Evolutionary conservation across 192 early-diverging fungal species (phyloP), one percentile per base, ranked within the genome.

Genomic region (Paraglomus brasilianum): DNA sequence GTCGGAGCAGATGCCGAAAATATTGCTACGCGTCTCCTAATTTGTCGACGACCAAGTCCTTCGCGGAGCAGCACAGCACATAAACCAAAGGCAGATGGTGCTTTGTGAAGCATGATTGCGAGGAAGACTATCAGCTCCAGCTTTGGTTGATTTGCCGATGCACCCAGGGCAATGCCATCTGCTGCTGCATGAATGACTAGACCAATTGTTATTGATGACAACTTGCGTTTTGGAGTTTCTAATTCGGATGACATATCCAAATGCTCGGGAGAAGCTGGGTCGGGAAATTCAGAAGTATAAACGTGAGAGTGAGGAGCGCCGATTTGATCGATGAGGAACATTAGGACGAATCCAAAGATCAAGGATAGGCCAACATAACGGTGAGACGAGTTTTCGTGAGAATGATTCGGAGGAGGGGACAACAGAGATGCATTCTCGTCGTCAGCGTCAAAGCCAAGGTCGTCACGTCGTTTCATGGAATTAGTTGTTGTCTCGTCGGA

Each of bases 101-200:
- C 94, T 78, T 98, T 98, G 83, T 98, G 96, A 36, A 98, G 78
- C 84, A 96, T 91, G 66, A 98, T 93, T 5, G 96, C 96, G 17
- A 98, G 55, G 72, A 96, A 98, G 19, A 98, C 91, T 9, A 98
- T 88, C 19, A 88, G 78, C 4, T 87, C 86, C 15, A 86, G 74
- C 21, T 85, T 78, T 8, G 83, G 80, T 45, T 82, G 75, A 0
- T 87, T 85, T 0, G 91, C 89, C 0, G 93, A 92, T 0, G 96
- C 94, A 8, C 96, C 96, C 17, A 98, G 74, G 0, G 96, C 96
- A 59, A 98, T 89, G 3, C 96, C 96, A 74, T 98, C 96, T 1
- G 94, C 94, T 10, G 93, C 93, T 5, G 93, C 92, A 78, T 98
- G 96, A 39, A 98, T 92, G n/a, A 98, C 84, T 36, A 98, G 82